Conservation (phyloP, 495 filamentous ascomycete species). For the Hypoxylon rickii region DNA sequence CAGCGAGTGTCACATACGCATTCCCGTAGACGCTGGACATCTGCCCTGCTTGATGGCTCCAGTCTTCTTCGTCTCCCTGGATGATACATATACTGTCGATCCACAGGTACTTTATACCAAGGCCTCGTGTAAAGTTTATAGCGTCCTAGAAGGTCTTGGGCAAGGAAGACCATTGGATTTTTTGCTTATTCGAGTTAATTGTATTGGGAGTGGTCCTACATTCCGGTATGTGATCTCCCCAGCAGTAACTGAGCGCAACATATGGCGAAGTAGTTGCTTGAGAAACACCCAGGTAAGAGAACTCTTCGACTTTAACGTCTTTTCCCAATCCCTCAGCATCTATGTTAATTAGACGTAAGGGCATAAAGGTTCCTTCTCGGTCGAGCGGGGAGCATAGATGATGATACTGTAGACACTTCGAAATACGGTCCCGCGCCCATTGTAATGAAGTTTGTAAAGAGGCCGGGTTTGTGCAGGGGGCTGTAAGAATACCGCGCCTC, state of each 20-base stretch:
- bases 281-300: not conserved
- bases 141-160: slow-evolving; percentile 41
- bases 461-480: not conserved
- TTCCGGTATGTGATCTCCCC: slow-evolving; percentile 3
- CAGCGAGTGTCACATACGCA: slow-evolving; percentile 24
- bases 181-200: slow-evolving; percentile 6
- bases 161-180: slow-evolving; percentile 8
- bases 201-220: slow-evolving; percentile 19
- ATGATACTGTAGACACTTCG: not conserved
- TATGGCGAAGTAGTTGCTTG: slow-evolving; percentile 2
- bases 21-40: slow-evolving; percentile 37
- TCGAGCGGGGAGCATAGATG: not conserved
- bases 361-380: not conserved
- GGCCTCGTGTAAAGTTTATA: slow-evolving; percentile 24
- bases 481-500: not conserved
- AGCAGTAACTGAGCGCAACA: slow-evolving; percentile 15
- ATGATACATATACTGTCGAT: slow-evolving; percentile 44
- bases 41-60: slow-evolving; percentile 23
- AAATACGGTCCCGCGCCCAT: slow-evolving; percentile 5
- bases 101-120: slow-evolving; percentile 40
- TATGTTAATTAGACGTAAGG: slow-evolving; percentile 2
- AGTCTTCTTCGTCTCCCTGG: slow-evolving; percentile 31
- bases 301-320: slow-evolving; percentile 1
- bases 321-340: not conserved
- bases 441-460: not conserved